Percentiles rank a stretch among this genome's conserved stretches.
phyloP scores from a whole-genome alignment of 2,329 filamentous ascomycete species.

The Hypoxylon sp. region DNA sequence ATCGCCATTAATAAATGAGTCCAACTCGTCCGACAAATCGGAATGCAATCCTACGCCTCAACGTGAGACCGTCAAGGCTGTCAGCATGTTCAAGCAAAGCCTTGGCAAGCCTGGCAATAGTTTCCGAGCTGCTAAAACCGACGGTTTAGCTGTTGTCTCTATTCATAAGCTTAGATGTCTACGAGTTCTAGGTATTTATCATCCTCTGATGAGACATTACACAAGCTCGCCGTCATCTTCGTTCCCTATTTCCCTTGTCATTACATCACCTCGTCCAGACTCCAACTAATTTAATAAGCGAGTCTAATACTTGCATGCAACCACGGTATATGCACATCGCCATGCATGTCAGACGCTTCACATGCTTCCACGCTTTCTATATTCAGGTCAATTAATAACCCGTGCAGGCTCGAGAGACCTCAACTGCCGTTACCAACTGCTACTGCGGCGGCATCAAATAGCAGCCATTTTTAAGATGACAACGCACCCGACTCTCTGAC shows the following conservation, averaged over 20 bases:
- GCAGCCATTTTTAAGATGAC: slow-evolving; percentile 28
- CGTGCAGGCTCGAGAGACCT: slow-evolving; percentile 30
- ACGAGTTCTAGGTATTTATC: slow-evolving; percentile 18
- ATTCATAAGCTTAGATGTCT: slow-evolving; percentile 7
- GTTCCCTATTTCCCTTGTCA: slow-evolving; percentile 17
- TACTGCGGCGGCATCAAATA: slow-evolving; percentile 11
- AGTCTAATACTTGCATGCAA: slow-evolving; percentile 22
- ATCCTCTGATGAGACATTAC: slow-evolving; percentile 25
- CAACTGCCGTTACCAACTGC: slow-evolving; percentile 33
- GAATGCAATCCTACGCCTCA: slow-evolving; percentile 16
- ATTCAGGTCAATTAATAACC: slow-evolving; percentile 30
- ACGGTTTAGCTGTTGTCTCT: slow-evolving; percentile 30
- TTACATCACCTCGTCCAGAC: slow-evolving; percentile 42
- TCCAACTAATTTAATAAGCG: slow-evolving; percentile 38
- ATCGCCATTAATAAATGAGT: slow-evolving; percentile 17
- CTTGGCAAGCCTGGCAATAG: slow-evolving; percentile 31
- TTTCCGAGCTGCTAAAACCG: slow-evolving; percentile 27
- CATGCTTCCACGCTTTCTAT: slow-evolving; percentile 36
- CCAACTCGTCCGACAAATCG: slow-evolving; percentile 25
- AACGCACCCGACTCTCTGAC: slow-evolving; percentile 33
- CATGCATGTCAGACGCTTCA: slow-evolving; percentile 37
- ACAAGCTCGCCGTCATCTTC: slow-evolving; percentile 28
- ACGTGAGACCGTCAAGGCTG: slow-evolving; percentile 20
- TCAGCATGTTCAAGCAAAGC: slow-evolving; percentile 29
- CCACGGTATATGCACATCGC: slow-evolving; percentile 15